phyloP scores from a whole-genome alignment of 345 rosid species.

The Gossypium anomalum region DNA sequence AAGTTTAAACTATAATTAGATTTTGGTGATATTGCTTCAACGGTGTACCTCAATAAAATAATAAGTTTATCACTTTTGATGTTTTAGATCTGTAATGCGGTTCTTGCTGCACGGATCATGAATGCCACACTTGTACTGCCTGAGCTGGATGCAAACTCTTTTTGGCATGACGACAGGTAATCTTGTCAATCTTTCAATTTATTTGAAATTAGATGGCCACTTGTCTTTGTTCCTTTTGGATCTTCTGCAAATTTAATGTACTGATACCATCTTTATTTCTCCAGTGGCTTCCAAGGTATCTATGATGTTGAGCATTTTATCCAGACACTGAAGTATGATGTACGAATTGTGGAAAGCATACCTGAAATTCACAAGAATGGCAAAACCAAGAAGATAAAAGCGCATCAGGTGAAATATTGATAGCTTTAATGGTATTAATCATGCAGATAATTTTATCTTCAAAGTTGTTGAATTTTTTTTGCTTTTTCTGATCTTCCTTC shows the following conservation, averaged over 20 bases:
- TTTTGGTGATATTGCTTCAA: not conserved
- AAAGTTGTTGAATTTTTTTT: not conserved
- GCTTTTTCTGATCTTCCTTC: not conserved
- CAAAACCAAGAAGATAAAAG: conserved; percentile 82
- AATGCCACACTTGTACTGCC: conserved; percentile 98
- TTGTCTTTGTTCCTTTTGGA: not conserved
- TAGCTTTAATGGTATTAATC: not conserved
- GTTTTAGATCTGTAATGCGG: conserved; percentile 92
- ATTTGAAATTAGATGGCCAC: not conserved
- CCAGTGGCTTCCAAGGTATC: conserved; percentile 93
- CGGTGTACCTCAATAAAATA: not conserved
- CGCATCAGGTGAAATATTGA: conserved; percentile 57
- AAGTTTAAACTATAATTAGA: not conserved
- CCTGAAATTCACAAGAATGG: conserved; percentile 89
- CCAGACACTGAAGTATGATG: conserved; percentile 75
- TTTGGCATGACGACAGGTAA: conserved; percentile 99
- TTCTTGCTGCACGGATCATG: conserved; percentile 99
- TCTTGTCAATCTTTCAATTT: not conserved
- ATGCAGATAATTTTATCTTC: not conserved
- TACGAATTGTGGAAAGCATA: conserved; percentile 75
- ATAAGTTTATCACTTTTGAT: conserved; percentile 17
- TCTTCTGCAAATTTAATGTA: not conserved
- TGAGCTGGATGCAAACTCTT: conserved; percentile 95
- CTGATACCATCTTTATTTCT: conserved; percentile 9
- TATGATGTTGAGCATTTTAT: conserved; percentile 95